Conservation (phyloP, 108 stramenopile species). For the Cyclotella baltica region DNA sequence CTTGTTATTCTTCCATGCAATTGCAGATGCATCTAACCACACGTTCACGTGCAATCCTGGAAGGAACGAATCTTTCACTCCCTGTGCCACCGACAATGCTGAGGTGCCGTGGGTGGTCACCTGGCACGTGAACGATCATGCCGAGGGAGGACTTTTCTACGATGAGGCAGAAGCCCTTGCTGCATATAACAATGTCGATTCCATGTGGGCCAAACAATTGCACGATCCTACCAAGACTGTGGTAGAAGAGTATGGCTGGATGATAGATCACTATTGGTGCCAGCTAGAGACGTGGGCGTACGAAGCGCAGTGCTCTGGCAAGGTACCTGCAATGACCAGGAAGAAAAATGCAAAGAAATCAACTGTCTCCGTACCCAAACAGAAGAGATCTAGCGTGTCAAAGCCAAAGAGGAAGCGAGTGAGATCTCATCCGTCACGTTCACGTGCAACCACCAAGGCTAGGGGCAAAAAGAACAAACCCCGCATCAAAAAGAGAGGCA, state of each 20-base stretch:
- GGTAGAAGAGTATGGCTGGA: background rate
- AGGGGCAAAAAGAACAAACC: too few species aligned
- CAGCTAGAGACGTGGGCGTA: background rate
- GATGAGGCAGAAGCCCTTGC: slow-evolving; percentile 3
- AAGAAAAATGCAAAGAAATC: background rate
- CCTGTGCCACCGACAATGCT: background rate
- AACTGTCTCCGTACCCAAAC: background rate
- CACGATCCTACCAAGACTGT: background rate
- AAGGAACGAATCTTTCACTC: background rate
- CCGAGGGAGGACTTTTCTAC: slow-evolving; percentile 4
- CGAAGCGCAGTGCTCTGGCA: background rate
- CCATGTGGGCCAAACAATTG: background rate
- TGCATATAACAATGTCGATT: background rate
- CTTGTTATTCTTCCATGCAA: background rate
- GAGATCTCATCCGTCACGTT: too few species aligned
- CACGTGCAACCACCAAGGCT: too few species aligned
- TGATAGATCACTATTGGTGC: background rate
- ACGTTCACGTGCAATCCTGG: background rate
- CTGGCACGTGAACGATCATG: slow-evolving; percentile 1
- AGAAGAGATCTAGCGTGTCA: background rate
- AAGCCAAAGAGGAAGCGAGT: background rate
- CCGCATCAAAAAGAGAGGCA: background rate
- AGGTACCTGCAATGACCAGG: background rate
- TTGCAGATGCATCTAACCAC: background rate
- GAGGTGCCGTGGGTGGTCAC: slow-evolving; percentile 7